phyloP scores from a whole-genome alignment of 495 filamentous ascomycete species.

The Talaromyces adpressus region DNA sequence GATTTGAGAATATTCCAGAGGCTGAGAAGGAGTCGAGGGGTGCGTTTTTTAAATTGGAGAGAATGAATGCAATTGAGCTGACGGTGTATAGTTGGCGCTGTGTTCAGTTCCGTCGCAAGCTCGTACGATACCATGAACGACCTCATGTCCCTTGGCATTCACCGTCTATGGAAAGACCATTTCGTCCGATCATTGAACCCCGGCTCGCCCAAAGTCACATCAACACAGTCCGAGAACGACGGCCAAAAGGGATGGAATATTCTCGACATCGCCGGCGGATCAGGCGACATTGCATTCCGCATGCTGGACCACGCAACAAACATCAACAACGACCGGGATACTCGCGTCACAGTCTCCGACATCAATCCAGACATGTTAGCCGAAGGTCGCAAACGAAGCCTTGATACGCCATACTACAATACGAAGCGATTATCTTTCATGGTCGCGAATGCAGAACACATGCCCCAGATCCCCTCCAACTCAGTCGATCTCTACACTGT shows the following conservation, averaged over 20 bases:
- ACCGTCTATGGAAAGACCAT: conserved; percentile 97
- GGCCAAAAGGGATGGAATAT: conserved; percentile 58
- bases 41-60: conserved; percentile 20
- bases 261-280: conserved; percentile 95
- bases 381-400: conserved; percentile 73
- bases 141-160: conserved; percentile 94
- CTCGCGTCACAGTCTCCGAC: conserved; percentile 82
- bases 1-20: conserved; percentile 81
- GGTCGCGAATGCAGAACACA: conserved; percentile 82
- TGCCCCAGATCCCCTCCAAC: conserved; percentile 55
- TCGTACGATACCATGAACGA: conserved; percentile 98
- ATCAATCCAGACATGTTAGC: conserved; percentile 93
- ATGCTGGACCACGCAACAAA: conserved; percentile 83
- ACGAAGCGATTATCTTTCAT: conserved; percentile 63
- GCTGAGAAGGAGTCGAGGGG: conserved; percentile 72
- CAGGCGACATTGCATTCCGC: conserved; percentile 96
- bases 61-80: neutral
- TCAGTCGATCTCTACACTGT: conserved; percentile 91
- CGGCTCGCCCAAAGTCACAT: conserved; percentile 54
- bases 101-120: conserved; percentile 93
- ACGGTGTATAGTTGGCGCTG: conserved; percentile 57
- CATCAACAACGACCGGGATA: conserved; percentile 71
- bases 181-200: conserved; percentile 92
- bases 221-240: neutral
- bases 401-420: conserved; percentile 50